Conservation (phyloP, 2,329 filamentous ascomycete genomes). For the Emericellopsis cladophorae region DNA sequence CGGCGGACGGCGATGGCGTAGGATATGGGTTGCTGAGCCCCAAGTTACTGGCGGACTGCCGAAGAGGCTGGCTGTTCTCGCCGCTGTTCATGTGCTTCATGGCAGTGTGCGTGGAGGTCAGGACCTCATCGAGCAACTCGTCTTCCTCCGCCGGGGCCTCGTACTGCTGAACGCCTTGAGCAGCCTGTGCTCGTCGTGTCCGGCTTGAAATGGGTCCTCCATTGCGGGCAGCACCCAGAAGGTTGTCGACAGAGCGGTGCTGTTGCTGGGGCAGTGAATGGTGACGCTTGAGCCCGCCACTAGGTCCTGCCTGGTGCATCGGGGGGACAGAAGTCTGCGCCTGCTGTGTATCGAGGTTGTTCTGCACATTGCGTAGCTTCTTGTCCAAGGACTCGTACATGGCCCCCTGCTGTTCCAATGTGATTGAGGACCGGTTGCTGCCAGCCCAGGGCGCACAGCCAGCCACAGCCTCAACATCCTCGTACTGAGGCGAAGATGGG, state of each 20-base stretch:
- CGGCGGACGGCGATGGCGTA: conserved; percentile 66
- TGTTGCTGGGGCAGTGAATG: conserved; percentile 52
- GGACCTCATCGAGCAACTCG: conserved; percentile 81
- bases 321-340: conserved; percentile 9
- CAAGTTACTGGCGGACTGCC: conserved; percentile 53
- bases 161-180: conserved; percentile 68
- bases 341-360: conserved; percentile 26
- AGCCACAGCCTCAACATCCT: conserved; percentile 86
- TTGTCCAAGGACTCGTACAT: conserved; percentile 49
- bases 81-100: conserved; percentile 56
- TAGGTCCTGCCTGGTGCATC: conserved; percentile 31
- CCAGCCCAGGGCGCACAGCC: conserved; percentile 70
- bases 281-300: conserved; percentile 47
- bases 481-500: conserved; percentile 63
- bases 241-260: conserved; percentile 51
- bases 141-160: conserved; percentile 96
- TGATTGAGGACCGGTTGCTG: conserved; percentile 66
- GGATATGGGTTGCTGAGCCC: conserved; percentile 48
- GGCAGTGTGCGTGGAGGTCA: conserved; percentile 64
- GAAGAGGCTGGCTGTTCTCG: conserved; percentile 23
- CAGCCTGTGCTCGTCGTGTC: conserved; percentile 64
- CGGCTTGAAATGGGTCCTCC: conserved; percentile 59
- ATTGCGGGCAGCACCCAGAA: conserved; percentile 39
- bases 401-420: conserved; percentile 48
- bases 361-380: conserved; percentile 41